These are phyloP conservation scores for Amanita jacksonii DNA, from an alignment of 768 basidiomycete genomes.

Conservation along the genomic window DNA sequence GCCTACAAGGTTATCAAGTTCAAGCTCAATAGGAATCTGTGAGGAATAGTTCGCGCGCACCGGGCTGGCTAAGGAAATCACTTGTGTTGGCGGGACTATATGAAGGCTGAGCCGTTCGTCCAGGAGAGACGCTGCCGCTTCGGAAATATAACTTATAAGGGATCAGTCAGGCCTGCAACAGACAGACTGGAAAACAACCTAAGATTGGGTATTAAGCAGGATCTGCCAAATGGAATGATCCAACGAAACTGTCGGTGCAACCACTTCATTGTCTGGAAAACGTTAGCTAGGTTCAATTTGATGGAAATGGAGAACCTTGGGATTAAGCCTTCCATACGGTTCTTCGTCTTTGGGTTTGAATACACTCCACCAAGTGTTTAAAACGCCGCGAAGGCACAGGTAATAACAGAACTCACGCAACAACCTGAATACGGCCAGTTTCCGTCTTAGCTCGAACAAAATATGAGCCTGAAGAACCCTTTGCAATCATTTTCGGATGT, in stretches of 20 bases:
- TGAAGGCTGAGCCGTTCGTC: constrained; percentile 64
- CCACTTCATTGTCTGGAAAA: constrained; percentile 74
- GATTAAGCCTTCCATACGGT: constrained; percentile 81
- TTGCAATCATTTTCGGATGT: constrained; percentile 85
- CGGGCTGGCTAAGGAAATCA: constrained; percentile 75
- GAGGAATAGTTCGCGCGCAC: constrained; percentile 26
- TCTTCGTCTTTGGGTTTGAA: constrained; percentile 93
- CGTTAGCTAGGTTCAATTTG: not conserved
- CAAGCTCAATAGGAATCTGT: no score
- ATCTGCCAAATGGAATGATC: constrained; percentile 85
- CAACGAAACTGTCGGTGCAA: constrained; percentile 80
- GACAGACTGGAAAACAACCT: constrained; percentile 44
- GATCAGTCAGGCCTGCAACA: not conserved
- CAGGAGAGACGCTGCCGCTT: constrained; percentile 80
- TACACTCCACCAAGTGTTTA: constrained; percentile 35
- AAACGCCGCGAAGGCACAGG: not conserved
- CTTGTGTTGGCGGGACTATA: constrained; percentile 80
- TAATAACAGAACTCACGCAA: constrained; percentile 49
- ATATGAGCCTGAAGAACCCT: constrained; percentile 87
- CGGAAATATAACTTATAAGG: constrained; percentile 64
- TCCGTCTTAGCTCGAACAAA: constrained; percentile 82
- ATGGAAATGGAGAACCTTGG: constrained; percentile 43
- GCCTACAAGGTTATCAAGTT: constrained; percentile 42
- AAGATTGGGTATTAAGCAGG: constrained; percentile 83
- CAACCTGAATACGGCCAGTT: constrained; percentile 57